These are phyloP conservation scores for Isoetes taiwanensis DNA, from an alignment of 75 land plant species.

Conservation along the genomic window DNA sequence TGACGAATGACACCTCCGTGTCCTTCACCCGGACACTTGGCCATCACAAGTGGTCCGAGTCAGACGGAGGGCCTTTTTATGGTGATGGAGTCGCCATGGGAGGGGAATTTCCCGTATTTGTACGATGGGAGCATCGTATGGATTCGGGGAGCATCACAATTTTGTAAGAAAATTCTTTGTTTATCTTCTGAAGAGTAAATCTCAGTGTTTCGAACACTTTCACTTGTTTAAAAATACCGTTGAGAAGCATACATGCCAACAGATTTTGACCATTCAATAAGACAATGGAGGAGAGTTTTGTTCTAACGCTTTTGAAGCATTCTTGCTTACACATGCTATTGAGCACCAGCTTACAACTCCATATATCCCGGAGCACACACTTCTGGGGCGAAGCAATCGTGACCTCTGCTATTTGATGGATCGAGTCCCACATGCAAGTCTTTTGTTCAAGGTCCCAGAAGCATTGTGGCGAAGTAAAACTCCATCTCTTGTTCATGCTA, in stretches of 20 bases:
- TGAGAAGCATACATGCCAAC: constrained; percentile 4
- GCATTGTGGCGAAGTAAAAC: constrained; percentile 10
- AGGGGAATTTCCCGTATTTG: too few species aligned
- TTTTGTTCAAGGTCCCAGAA: constrained; percentile 13
- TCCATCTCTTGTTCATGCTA: constrained; percentile 11
- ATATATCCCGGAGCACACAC: constrained; percentile 15
- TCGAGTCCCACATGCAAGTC: constrained; percentile 9
- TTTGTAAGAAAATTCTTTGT: too few species aligned
- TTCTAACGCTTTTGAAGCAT: constrained; percentile 6
- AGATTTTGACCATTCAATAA: constrained; percentile 1
- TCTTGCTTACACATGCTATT: neutral
- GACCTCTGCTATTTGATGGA: constrained; percentile 18
- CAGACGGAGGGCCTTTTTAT: too few species aligned
- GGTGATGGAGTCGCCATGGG: too few species aligned
- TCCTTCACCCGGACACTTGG: too few species aligned
- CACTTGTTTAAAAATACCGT: constrained; percentile 7
- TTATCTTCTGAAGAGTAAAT: constrained; percentile 20
- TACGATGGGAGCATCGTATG: too few species aligned
- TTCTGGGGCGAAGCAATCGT: constrained; percentile 30
- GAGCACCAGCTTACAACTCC: constrained; percentile 11
- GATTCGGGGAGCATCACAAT: too few species aligned
- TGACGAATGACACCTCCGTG: too few species aligned
- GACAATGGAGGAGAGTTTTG: constrained; percentile 29
- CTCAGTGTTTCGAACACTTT: constrained; percentile 4
- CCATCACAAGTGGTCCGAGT: too few species aligned